Evolutionary conservation across 352 stramenopile genomes (phyloP).

Genomic region (Globisporangium abappressorium): DNA sequence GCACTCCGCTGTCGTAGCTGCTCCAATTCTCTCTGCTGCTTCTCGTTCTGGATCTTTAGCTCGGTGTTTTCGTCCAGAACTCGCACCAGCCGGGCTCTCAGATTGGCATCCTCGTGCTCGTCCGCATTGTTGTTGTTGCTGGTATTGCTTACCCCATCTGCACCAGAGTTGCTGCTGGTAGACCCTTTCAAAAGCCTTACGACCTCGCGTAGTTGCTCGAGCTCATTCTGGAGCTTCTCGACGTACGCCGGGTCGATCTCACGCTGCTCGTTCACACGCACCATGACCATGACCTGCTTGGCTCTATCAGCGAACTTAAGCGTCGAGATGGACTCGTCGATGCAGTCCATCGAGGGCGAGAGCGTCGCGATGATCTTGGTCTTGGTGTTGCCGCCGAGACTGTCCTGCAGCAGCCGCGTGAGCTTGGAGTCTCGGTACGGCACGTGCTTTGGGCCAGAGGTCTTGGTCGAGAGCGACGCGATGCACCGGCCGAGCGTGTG

Average conservation of each 20-base stretch:
- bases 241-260: slow-evolving; percentile 88
- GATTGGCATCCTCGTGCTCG: slow-evolving; percentile 18
- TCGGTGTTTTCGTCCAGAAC: slow-evolving; percentile 69
- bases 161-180: background rate
- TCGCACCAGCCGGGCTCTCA: slow-evolving; percentile 38
- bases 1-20: slow-evolving; percentile 24
- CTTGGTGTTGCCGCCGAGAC: slow-evolving; percentile 84
- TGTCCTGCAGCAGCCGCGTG: slow-evolving; percentile 90
- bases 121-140: slow-evolving; percentile 25
- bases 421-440: slow-evolving; percentile 94
- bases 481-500: slow-evolving; percentile 91
- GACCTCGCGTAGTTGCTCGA: slow-evolving; percentile 70
- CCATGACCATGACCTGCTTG: slow-evolving; percentile 89
- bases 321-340: slow-evolving; percentile 93
- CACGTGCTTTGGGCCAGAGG: slow-evolving; percentile 52
- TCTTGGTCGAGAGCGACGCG: slow-evolving; percentile 60
- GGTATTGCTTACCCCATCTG: background rate
- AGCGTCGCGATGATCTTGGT: slow-evolving; percentile 92
- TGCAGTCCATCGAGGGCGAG: slow-evolving; percentile 76
- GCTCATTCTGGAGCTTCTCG: slow-evolving; percentile 83
- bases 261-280: slow-evolving; percentile 82
- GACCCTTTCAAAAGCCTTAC: slow-evolving; percentile 40
- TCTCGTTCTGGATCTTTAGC: slow-evolving; percentile 56
- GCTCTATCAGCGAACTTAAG: slow-evolving; percentile 92
- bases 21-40: slow-evolving; percentile 58